Evolutionary conservation across 2,329 filamentous ascomycete genomes (phyloP).

Genomic region (Dendryphion nanum): DNA sequence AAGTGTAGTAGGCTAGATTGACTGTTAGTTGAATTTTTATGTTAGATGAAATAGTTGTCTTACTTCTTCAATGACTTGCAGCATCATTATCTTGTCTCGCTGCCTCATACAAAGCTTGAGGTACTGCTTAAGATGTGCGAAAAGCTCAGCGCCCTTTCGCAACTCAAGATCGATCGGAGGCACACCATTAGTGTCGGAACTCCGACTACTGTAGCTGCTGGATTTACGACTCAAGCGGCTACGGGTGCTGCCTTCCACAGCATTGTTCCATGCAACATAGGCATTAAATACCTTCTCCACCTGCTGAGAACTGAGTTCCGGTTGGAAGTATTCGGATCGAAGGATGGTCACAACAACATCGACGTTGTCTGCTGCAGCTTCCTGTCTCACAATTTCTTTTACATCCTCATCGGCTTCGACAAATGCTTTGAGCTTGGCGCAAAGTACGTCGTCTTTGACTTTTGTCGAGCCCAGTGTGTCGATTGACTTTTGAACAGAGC

Average conservation of each 20-base stretch:
- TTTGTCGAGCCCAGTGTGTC: conserved; percentile 68
- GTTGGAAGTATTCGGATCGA: conserved; percentile 72
- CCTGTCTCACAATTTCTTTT: conserved; percentile 71
- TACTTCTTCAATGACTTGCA: conserved; percentile 84
- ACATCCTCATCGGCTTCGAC: conserved; percentile 71
- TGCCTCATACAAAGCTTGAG: conserved; percentile 89
- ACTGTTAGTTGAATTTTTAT: not conserved
- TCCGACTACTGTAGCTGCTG: conserved; percentile 32
- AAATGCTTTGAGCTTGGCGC: conserved; percentile 78
- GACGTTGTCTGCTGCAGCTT: conserved; percentile 70
- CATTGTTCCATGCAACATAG: conserved; percentile 93
- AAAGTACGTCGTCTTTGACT: conserved; percentile 77
- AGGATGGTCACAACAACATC: conserved; percentile 86
- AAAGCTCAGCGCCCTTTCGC: conserved; percentile 84
- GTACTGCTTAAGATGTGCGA: conserved; percentile 91
- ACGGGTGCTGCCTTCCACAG: conserved; percentile 70
- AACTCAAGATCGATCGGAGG: conserved; percentile 73
- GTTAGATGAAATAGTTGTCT: conserved; percentile 5
- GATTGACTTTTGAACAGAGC: conserved; percentile 81
- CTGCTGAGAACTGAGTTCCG: conserved; percentile 70
- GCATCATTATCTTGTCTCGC: conserved; percentile 96
- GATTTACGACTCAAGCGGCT: conserved; percentile 30
- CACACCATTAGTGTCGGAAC: conserved; percentile 21
- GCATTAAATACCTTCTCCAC: conserved; percentile 87
- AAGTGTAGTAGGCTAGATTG: conserved; percentile 73